Base-by-base conservation (phyloP, 73 alveolate species). In the Durusdinium trenchii region DNA sequence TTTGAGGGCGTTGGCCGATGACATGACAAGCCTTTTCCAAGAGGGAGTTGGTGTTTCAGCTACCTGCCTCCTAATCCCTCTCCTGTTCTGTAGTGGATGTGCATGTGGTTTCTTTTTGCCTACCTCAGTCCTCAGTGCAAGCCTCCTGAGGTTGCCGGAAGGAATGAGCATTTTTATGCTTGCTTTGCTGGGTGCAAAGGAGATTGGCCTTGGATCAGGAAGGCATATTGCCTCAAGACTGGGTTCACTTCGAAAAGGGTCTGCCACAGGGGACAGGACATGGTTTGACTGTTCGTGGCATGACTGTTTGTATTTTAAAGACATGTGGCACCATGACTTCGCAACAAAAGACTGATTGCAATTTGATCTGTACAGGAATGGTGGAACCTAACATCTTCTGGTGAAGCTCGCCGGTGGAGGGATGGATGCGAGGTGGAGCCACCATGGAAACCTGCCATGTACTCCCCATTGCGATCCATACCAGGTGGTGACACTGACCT, bases 171-270 rank as follows among this genome's bases (percentile, higher is more conserved):
- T 28, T 86, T 86, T 48, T 61, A 18, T 42, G 95, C 28, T 3
- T 28, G 26, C 48, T 32, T 18, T 20, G 47, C 45, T 3, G 95
- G 46, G 0, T 57, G 81, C 61, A 86, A 86, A 9, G 95, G 95
- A 2, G 95, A 86, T 7, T 86, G 95, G 95, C 95, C 95, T 1
- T 86, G 82, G 64, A 23, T 86, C 38, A 28, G 95, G 7, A 86
- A 86, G n/a, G 60, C 62, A 14, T 60, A 40, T 16, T 2, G 14
- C 1, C 52, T 61, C 30, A 1, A 2, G 6, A 42, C 64, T 86
- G 95, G 95, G 7, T 60, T 86, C 6, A 20, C 67, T 20, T 42
- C 50, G 43, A 2, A 18, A 30, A 57, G 95, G 47, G 32, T 26
- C 12, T 86, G 95, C 7, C 95, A 86, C 18, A 12, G 75, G 76